Evolutionary conservation across 148 eudicot species (phyloP).

Genomic region (Arbutus unedo): DNA sequence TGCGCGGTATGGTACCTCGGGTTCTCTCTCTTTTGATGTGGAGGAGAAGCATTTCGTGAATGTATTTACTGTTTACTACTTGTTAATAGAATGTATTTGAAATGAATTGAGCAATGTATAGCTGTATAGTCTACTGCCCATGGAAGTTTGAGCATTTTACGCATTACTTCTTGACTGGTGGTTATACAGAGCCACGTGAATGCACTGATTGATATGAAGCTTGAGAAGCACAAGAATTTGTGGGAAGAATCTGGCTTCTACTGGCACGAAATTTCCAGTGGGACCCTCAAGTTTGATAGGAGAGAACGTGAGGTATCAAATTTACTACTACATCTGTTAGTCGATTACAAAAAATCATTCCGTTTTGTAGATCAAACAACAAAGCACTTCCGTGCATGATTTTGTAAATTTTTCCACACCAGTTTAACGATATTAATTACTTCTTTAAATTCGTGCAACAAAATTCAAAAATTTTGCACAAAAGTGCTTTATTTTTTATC

Average conservation of each 20-base stretch:
- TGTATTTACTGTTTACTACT: not conserved
- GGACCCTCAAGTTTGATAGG: conserved; percentile 88
- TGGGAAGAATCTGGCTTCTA: conserved; percentile 79
- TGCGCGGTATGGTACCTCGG: not conserved
- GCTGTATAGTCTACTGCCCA: not conserved
- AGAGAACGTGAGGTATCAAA: conserved; percentile 75
- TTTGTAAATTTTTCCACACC: too few species aligned
- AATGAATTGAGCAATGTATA: not conserved
- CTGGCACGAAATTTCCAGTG: conserved; percentile 81
- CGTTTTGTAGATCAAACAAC: too few species aligned
- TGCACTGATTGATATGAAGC: conserved; percentile 84
- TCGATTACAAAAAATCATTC: too few species aligned
- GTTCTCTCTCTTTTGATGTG: not conserved
- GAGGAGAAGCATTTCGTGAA: not conserved
- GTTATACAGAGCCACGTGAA: conserved; percentile 64
- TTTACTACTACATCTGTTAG: not conserved
- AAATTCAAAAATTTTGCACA: too few species aligned
- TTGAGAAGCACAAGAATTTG: conserved; percentile 92
- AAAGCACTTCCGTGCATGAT: too few species aligned
- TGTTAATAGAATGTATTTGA: not conserved
- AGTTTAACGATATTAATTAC: too few species aligned
- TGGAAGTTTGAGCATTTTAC: not conserved
- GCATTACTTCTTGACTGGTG: not conserved
- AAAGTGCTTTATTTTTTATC: too few species aligned
- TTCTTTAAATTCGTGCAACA: too few species aligned